A percentile compares a stretch with the other conserved stretches of the same genome.
Evolutionary conservation across 805 yeast species (phyloP).

Genomic region (Metschnikowia santaceciliae): DNA sequence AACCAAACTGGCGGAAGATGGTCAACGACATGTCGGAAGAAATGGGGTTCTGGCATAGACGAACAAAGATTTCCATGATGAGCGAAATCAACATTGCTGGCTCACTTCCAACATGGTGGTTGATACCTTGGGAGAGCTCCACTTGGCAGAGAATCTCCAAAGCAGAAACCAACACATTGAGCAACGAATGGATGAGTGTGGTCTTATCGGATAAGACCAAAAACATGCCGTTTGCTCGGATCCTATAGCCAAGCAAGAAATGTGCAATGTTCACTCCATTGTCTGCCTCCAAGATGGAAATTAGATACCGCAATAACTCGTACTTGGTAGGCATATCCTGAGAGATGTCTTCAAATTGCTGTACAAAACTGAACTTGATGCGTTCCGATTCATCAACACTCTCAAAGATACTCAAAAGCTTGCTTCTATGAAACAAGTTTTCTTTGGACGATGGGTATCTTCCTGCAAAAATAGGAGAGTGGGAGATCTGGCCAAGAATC

Average conservation of each 20-base stretch:
- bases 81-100: slow-evolving; percentile 57
- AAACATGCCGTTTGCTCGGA: slow-evolving; percentile 43
- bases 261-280: slow-evolving; percentile 59
- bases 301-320: slow-evolving; percentile 56
- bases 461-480: slow-evolving; percentile 43
- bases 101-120: slow-evolving; percentile 42
- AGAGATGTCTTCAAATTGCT: slow-evolving; percentile 47
- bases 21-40: slow-evolving; percentile 51
- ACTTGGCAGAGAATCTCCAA: slow-evolving; percentile 39
- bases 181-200: slow-evolving; percentile 47
- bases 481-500: slow-evolving; percentile 49
- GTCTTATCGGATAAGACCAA: slow-evolving; percentile 51
- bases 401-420: slow-evolving; percentile 65
- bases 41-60: slow-evolving; percentile 53
- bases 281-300: slow-evolving; percentile 42
- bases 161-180: slow-evolving; percentile 47
- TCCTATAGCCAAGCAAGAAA: slow-evolving; percentile 70
- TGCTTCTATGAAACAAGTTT: slow-evolving; percentile 44
- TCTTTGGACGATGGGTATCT: slow-evolving; percentile 17
- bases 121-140: slow-evolving; percentile 31
- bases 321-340: slow-evolving; percentile 47
- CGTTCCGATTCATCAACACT: slow-evolving; percentile 75
- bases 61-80: slow-evolving; percentile 58
- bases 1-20: slow-evolving; percentile 46
- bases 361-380: slow-evolving; percentile 67